Base-by-base conservation (phyloP, 2,329 filamentous ascomycete species). In the Aspergillus fructus region DNA sequence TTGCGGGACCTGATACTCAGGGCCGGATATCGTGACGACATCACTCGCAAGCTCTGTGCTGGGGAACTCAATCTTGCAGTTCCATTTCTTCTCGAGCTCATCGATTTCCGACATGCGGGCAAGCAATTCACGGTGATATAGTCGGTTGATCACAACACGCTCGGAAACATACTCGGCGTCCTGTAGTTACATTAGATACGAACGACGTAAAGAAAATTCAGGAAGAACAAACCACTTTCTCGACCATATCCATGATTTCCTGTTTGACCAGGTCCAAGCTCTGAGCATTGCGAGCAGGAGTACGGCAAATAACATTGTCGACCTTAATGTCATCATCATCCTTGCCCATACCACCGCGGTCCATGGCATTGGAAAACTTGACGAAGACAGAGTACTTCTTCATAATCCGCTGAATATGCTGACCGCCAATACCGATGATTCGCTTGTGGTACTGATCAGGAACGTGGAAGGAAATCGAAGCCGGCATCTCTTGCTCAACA, bases 331-430 rank as follows among this genome's bases (percentile, higher is more conserved):
- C 94, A 71, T 99, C 94, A 69, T 99, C 94, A 71, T 97, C 93
- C 65, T 96, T 93, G 63, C 92, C 91, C 75, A 96, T 89, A 37
- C 93, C 89, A 62, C 91, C 94, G 71, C 94, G 89, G 72, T 99
- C 94, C 93, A 97, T 97, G 15, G 94, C 94, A 68, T 99, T 99
- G 63, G 92, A 96, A 71, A 99, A 99, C 74, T 99, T 99, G 79
- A 99, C 94, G 68, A 99, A 99, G 65, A 99, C 94, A 0, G 94
- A 97, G 77, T 99, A 96, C 78, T 97, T 97, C 81, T 99, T 97
- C 94, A 99, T 99, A 79, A 99, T 97, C 55, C 93, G 91, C 76
- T 99, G 94, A 65, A 99, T 99, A 71, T 99, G 94, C 73, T 97
- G 93, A 9, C 94, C 94, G 60, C 94, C 94, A 68, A 99, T 97